Evolutionary conservation across 768 basidiomycete species (phyloP), one percentile per base, ranked within the genome.

Genomic region (Rhodocollybia butyracea): DNA sequence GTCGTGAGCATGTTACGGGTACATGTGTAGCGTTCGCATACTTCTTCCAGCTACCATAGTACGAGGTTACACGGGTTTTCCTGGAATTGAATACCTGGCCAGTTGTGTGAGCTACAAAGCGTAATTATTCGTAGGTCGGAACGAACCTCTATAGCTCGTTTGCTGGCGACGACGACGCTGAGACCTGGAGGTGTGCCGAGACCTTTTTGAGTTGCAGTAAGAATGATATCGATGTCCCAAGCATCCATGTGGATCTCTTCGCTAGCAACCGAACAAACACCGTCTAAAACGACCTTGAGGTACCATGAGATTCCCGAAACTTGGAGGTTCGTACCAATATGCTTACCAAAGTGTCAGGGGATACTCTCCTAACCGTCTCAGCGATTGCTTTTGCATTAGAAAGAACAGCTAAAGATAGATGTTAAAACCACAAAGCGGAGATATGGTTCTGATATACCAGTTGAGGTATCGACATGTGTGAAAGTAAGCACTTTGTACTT

Each of bases 391-490:
- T 83, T 30, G 91, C 86, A 62, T 94, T 79, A 15, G 92, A 94
- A 45, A 98, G 79, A 13, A 98, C 97, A 43, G 85, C 94, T 78
- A 63, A 63, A 48, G 53, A 31, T 17, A 40, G 31, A 40, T 51
- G 34, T 30, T 36, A 7, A 39, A 40, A 13, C 38, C 24, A 29
- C 30, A 17, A 15, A 40, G 26, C 10, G 24, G 8, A 17, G 17
- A 24, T 39, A 17, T 19, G 32, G 8, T 12, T 19, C 21, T 7
- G 6, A 11, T 71, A 43, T 48, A 79, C 86, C 85, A 42, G 90
- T 92, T 4, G 88, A 94, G 7, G 92, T 95, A 69, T 97, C 94
- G 54, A 97, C 96, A 65, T 99, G 97, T 1, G 97, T 98, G 64
- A 99, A 83, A 5, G 94, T 93, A 60, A 98, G 71, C 51, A 94